phyloP scores from a whole-genome alignment of 164 flowering plant species.

The Taxillus chinensis region DNA sequence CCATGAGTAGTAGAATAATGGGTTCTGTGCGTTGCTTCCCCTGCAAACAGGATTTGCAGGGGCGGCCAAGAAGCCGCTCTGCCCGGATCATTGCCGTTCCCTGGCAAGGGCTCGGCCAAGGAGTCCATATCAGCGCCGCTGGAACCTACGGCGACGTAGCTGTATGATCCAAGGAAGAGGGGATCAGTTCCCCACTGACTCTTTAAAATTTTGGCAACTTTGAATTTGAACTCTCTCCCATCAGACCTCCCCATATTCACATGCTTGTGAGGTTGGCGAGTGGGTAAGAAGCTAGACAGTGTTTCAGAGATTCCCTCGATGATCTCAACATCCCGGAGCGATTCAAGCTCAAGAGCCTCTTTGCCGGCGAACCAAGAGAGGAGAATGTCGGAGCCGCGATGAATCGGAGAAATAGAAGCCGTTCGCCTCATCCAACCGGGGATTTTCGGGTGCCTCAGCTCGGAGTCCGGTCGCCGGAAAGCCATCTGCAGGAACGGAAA shows the following conservation, averaged over 20 bases:
- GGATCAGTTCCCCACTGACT: constrained; percentile 93
- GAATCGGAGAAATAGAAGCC: constrained; percentile 57
- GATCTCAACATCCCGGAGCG: constrained; percentile 60
- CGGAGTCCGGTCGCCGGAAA: constrained; percentile 43
- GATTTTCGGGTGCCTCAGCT: constrained; percentile 32
- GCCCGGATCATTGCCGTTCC: background rate
- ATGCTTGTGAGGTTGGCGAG: constrained; percentile 9
- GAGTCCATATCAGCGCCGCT: constrained; percentile 74
- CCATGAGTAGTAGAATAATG: constrained; percentile 99
- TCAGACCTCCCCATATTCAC: background rate
- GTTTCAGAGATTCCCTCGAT: constrained; percentile 54
- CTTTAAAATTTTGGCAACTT: constrained; percentile 43
- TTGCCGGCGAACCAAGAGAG: constrained; percentile 91
- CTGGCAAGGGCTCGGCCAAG: constrained; percentile 87
- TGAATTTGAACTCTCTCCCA: constrained; percentile 17
- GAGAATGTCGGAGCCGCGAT: constrained; percentile 50
- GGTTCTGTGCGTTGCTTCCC: constrained; percentile 96
- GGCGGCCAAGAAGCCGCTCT: constrained; percentile 13
- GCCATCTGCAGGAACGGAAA: constrained; percentile 71
- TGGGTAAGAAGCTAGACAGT: constrained; percentile 31
- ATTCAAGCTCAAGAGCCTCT: constrained; percentile 80
- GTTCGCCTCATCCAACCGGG: constrained; percentile 96
- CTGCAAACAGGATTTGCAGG: constrained; percentile 92
- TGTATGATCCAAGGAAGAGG: constrained; percentile 88
- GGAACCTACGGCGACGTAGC: constrained; percentile 86